Conservation (phyloP, 306 rosid species). For the Trichosanthes truncata region DNA sequence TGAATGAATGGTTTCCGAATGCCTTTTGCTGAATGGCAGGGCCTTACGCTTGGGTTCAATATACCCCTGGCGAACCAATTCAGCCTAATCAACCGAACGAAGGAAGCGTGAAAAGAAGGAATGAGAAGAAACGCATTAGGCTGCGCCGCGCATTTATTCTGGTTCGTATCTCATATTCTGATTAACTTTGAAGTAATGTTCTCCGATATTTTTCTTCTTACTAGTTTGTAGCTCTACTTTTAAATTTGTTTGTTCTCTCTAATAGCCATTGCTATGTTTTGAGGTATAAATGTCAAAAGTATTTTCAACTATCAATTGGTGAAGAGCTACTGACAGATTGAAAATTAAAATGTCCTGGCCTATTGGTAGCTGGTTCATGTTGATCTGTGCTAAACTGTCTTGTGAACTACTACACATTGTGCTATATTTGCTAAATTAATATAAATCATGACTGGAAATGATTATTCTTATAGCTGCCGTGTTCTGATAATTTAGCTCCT, state of each 20-base stretch:
- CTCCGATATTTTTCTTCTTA: background rate
- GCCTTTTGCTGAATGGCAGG: constrained; percentile 29
- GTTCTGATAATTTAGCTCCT: background rate
- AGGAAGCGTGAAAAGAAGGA: constrained; percentile 85
- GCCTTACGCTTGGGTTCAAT: constrained; percentile 71
- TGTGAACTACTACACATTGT: background rate
- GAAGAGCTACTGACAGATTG: background rate
- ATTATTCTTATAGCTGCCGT: background rate
- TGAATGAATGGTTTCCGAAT: background rate
- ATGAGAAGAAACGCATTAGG: constrained; percentile 82
- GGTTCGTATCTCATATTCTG: constrained; percentile 31
- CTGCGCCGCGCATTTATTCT: constrained; percentile 66
- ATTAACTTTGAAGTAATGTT: background rate
- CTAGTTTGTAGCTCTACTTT: background rate
- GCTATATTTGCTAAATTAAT: background rate
- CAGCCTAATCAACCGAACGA: constrained; percentile 68
- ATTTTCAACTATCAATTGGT: background rate
- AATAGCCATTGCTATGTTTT: background rate
- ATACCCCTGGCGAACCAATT: constrained; percentile 61
- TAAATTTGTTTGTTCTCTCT: background rate
- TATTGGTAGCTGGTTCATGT: background rate
- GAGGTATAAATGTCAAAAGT: background rate
- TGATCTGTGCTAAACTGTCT: background rate
- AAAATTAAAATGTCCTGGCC: background rate
- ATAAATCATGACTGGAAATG: background rate